These are phyloP conservation scores for Boletus sp. DNA, from an alignment of 768 basidiomycete genomes.

Conservation along the genomic window DNA sequence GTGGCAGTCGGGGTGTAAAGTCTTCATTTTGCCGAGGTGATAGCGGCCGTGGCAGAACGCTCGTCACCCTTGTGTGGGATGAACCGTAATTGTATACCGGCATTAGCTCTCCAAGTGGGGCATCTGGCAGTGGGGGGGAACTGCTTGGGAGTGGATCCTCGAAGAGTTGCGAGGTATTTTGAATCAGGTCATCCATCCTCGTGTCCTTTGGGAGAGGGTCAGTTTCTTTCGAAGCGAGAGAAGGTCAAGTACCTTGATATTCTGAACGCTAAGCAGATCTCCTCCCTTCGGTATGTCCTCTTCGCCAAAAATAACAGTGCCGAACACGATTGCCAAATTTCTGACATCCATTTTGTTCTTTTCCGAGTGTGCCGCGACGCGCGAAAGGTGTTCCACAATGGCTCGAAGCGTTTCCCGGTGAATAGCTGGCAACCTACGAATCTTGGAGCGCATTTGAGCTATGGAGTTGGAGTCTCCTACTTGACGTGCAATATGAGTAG, in stretches of 20 bases:
- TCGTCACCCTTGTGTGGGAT: constrained; percentile 63
- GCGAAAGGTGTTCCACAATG: constrained; percentile 78
- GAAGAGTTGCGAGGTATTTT: constrained; percentile 63
- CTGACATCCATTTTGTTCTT: constrained; percentile 94
- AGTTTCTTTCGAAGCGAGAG: constrained; percentile 33
- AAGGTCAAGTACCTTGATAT: constrained; percentile 57
- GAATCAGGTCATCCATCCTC: constrained; percentile 85
- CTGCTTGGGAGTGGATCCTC: constrained; percentile 48
- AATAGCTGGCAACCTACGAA: constrained; percentile 76
- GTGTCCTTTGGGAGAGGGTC: constrained; percentile 45
- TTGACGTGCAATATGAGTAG: constrained; percentile 28
- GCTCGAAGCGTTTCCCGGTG: constrained; percentile 84
- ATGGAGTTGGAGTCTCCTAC: constrained; percentile 65
- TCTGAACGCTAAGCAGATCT: constrained; percentile 75
- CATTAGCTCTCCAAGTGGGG: constrained; percentile 62
- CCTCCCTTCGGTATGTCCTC: constrained; percentile 81
- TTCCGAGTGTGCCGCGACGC: constrained; percentile 61
- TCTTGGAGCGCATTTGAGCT: constrained; percentile 84
- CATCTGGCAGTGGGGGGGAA: constrained; percentile 73
- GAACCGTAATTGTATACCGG: constrained; percentile 66
- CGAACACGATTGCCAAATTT: constrained; percentile 91
- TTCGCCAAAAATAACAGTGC: constrained; percentile 86
- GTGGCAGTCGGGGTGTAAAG: constrained; percentile 69
- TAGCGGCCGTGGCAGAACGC: constrained; percentile 33
- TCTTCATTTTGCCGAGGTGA: constrained; percentile 48